These are phyloP conservation scores for Rhizopogon parksii DNA, from an alignment of 1,284 basidiomycete genomes.

Conservation along the genomic window DNA sequence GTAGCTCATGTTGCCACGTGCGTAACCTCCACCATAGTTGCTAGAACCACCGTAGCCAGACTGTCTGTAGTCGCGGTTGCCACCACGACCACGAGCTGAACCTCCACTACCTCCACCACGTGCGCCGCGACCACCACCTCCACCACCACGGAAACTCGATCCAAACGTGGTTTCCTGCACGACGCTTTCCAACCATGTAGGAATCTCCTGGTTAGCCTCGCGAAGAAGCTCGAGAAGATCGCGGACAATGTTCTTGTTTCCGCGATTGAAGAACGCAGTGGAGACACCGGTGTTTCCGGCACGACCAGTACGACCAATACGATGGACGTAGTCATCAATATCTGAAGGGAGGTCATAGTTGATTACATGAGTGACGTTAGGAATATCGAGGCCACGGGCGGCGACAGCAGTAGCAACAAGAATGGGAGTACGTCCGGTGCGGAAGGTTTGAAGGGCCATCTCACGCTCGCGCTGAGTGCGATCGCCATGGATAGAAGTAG, in stretches of 20 bases:
- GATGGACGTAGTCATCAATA: slow-evolving; percentile 98
- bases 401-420: slow-evolving; percentile 98
- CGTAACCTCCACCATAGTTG: slow-evolving; percentile 21
- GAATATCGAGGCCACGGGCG: slow-evolving; percentile 98
- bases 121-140: slow-evolving; percentile 50
- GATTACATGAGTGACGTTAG: slow-evolving; percentile 98
- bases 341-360: slow-evolving; percentile 99
- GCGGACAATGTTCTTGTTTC: slow-evolving; percentile 86
- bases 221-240: slow-evolving; percentile 90
- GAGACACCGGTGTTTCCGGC: slow-evolving; percentile 97
- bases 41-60: slow-evolving; percentile 37
- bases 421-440: slow-evolving; percentile 89
- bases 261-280: slow-evolving; percentile 92
- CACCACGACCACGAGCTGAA: slow-evolving; percentile 40
- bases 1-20: neutral
- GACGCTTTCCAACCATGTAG: slow-evolving; percentile 86
- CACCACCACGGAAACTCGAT: slow-evolving; percentile 42
- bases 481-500: slow-evolving; percentile 98
- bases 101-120: slow-evolving; percentile 41
- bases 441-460: slow-evolving; percentile 92
- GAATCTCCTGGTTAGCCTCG: slow-evolving; percentile 96
- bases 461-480: slow-evolving; percentile 98
- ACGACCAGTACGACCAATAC: slow-evolving; percentile 98
- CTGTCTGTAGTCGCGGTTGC: slow-evolving; percentile 44
- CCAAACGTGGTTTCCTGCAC: slow-evolving; percentile 77